A percentile compares a stretch with the other conserved stretches of the same genome.
Conservation (phyloP, 2,329 filamentous ascomycete species). For the Pseudocercospora vitis region DNA sequence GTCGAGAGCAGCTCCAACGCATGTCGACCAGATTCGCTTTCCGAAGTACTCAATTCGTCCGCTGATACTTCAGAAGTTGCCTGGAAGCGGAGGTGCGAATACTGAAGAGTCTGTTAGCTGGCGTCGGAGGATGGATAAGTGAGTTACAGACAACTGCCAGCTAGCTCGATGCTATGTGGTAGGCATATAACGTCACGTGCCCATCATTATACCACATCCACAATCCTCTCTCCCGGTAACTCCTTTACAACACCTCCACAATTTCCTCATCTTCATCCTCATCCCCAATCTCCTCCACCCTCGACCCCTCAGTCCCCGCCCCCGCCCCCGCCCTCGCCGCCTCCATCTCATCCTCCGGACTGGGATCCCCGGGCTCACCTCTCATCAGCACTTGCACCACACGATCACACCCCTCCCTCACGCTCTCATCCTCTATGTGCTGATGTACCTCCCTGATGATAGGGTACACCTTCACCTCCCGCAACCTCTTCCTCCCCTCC, state of each 20-base stretch:
- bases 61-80: neutral
- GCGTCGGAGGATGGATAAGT: too few relatives aligned
- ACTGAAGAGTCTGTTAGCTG: too few relatives aligned
- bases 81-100: too few relatives aligned
- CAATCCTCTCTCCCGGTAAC: neutral
- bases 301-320: slow-evolving; percentile 34
- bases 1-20: neutral
- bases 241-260: slow-evolving; percentile 25
- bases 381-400: slow-evolving; percentile 86
- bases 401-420: slow-evolving; percentile 81
- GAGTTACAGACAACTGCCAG: too few relatives aligned
- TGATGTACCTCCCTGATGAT: slow-evolving; percentile 84
- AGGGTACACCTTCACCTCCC: slow-evolving; percentile 80
- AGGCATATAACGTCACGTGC: neutral
- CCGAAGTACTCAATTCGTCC: neutral
- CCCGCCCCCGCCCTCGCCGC: slow-evolving; percentile 16
- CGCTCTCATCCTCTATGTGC: slow-evolving; percentile 72
- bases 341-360: slow-evolving; percentile 42
- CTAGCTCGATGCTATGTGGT: too few relatives aligned
- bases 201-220: too few relatives aligned
- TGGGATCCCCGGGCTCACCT: slow-evolving; percentile 63
- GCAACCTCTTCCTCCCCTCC: slow-evolving; percentile 71
- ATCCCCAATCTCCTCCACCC: slow-evolving; percentile 45
- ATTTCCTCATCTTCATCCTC: slow-evolving; percentile 35
- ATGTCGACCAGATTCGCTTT: neutral